Evolutionary conservation across 2,329 filamentous ascomycete species (phyloP).

Genomic region (Daldinia sp.): DNA sequence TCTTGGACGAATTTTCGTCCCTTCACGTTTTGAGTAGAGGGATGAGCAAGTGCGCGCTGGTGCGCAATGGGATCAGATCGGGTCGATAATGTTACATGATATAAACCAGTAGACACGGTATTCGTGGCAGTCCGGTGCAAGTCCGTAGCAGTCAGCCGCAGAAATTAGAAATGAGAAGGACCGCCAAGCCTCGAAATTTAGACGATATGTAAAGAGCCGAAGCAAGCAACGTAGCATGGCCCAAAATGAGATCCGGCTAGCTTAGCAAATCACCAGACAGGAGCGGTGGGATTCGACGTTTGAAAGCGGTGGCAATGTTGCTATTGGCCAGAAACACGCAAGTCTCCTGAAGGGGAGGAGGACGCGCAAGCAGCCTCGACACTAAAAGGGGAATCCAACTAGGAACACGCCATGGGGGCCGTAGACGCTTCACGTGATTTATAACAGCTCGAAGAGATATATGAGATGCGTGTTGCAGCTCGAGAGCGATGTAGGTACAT

Average conservation of each 20-base stretch:
- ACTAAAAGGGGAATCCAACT: conserved; percentile 25
- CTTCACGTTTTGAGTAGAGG: conserved; percentile 18
- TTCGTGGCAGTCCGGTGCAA: conserved; percentile 11
- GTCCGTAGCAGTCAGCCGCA: conserved; percentile 23
- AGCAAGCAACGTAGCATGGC: conserved; percentile 38
- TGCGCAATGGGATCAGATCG: conserved; percentile 7
- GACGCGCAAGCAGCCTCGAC: conserved; percentile 45
- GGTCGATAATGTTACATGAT: conserved; percentile 29
- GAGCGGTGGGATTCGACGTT: conserved; percentile 30
- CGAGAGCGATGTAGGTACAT: neutral
- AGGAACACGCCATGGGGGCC: conserved; percentile 26
- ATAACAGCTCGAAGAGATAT: conserved; percentile 1
- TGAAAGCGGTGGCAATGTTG: conserved; percentile 27
- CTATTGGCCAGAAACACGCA: conserved; percentile 43
- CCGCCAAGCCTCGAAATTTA: conserved; percentile 27
- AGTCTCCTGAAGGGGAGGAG: conserved; percentile 38
- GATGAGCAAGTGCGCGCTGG: conserved; percentile 10
- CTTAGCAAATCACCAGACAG: conserved; percentile 33
- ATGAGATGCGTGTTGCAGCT: neutral
- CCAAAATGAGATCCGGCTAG: conserved; percentile 30
- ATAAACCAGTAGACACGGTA: conserved; percentile 15
- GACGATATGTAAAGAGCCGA: conserved; percentile 35
- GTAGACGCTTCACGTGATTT: conserved; percentile 30
- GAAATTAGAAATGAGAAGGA: conserved; percentile 26
- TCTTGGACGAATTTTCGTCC: neutral